Conservation (phyloP, 2,329 filamentous ascomycete genomes). For the Blastomyces parvus region DNA sequence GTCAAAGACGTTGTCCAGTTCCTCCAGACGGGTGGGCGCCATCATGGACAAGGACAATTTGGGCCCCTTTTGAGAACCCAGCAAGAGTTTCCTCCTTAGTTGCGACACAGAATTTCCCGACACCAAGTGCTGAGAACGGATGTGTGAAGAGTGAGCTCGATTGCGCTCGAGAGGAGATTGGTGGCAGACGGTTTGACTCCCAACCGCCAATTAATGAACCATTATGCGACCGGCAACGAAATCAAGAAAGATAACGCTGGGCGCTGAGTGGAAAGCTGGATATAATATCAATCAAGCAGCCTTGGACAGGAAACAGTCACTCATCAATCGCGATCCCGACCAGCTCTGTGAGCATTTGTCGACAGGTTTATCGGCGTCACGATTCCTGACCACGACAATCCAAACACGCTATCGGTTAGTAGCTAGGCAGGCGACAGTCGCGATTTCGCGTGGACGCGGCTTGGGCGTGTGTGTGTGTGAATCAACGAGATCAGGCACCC, state of each 20-base stretch:
- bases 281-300: neutral
- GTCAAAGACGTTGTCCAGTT: conserved; percentile 44
- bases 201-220: neutral
- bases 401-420: neutral
- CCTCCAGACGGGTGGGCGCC: conserved; percentile 21
- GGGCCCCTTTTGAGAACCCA: neutral
- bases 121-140: neutral
- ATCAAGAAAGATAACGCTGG: neutral
- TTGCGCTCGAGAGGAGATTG: neutral
- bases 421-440: conserved; percentile 4
- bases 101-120: neutral
- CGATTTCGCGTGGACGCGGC: conserved; percentile 4
- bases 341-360: neutral
- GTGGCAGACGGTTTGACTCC: neutral
- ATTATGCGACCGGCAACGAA: neutral
- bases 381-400: neutral
- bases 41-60: conserved; percentile 12
- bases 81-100: neutral
- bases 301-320: neutral
- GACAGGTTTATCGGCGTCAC: neutral
- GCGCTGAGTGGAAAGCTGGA: neutral
- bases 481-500: neutral
- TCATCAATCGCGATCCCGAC: neutral
- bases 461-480: neutral
- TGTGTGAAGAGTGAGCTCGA: neutral